phyloP scores from a whole-genome alignment of 352 stramenopile species.

The Thalassiosira livingstoniorum region DNA sequence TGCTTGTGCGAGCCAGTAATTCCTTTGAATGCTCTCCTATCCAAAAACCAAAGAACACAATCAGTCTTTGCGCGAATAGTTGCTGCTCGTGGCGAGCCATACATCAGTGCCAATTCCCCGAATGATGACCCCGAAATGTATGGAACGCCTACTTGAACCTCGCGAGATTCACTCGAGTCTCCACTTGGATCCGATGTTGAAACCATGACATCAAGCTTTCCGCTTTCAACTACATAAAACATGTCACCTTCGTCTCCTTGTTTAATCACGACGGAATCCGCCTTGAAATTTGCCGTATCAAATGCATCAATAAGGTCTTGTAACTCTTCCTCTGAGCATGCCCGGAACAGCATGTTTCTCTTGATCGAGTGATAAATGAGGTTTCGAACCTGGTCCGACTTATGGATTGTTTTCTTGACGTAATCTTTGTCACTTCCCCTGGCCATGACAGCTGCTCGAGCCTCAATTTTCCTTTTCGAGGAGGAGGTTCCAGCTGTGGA shows the following conservation, averaged over 20 bases:
- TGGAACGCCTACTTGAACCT: conserved; percentile 64
- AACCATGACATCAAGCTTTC: conserved; percentile 79
- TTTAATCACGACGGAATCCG: conserved; percentile 77
- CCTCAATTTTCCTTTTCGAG: conserved; percentile 40
- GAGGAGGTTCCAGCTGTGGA: conserved; percentile 22
- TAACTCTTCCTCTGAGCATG: conserved; percentile 70
- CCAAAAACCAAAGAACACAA: conserved; percentile 92
- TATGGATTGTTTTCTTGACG: conserved; percentile 67
- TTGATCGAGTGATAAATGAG: conserved; percentile 81
- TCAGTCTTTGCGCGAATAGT: conserved; percentile 89
- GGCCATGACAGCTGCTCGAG: conserved; percentile 59
- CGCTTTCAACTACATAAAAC: conserved; percentile 86
- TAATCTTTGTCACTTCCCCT: conserved; percentile 40
- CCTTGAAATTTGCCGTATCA: conserved; percentile 67
- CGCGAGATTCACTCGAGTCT: conserved; percentile 14
- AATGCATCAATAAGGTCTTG: conserved; percentile 81
- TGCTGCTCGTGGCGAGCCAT: conserved; percentile 94
- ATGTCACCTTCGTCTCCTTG: conserved; percentile 83
- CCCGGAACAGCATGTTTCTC: conserved; percentile 83
- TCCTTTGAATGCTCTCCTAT: conserved; percentile 84
- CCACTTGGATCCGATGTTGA: conserved; percentile 11
- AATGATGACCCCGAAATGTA: conserved; percentile 86
- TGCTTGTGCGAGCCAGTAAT: conserved; percentile 76
- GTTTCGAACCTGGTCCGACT: conserved; percentile 72
- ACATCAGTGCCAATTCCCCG: conserved; percentile 96